Percentiles rank a stretch among this genome's conserved stretches.
Evolutionary conservation across 1,284 basidiomycete species (phyloP).

Genomic region (Fistulinella cinereoalba): DNA sequence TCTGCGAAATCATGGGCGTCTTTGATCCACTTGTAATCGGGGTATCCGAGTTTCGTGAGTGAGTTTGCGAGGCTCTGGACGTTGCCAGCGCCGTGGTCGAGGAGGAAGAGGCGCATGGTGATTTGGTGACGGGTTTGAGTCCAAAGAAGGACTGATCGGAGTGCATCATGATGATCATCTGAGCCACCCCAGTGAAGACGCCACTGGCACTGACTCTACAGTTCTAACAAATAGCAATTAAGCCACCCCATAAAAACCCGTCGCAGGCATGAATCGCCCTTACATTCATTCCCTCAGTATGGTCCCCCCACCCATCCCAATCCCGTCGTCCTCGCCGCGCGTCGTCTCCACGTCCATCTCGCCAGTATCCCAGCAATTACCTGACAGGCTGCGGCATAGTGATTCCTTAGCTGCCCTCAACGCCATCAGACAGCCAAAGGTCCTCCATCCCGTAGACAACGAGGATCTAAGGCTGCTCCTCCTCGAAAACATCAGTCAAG

Average conservation of each 20-base stretch:
- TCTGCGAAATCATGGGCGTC: constrained; percentile 75
- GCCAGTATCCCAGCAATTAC: constrained; percentile 36
- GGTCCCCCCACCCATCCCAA: constrained; percentile 39
- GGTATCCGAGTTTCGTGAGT: constrained; percentile 81
- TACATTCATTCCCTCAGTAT: constrained; percentile 19
- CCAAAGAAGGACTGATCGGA: too few species aligned
- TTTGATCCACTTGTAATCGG: constrained; percentile 85
- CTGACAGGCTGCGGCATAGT: constrained; percentile 44
- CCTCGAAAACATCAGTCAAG: constrained; percentile 93
- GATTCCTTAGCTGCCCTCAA: constrained; percentile 27
- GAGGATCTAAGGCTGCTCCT: constrained; percentile 77
- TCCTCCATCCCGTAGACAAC: constrained; percentile 76
- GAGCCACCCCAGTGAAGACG: too few species aligned
- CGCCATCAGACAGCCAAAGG: constrained; percentile 54
- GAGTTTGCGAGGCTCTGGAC: constrained; percentile 95
- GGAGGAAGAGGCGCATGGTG: constrained; percentile 74
- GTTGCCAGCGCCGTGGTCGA: constrained; percentile 96
- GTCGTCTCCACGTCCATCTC: constrained; percentile 52
- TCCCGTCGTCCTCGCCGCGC: constrained; percentile 32
- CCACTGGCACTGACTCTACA: too few species aligned
- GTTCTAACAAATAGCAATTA: not conserved
- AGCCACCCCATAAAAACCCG: constrained; percentile 15
- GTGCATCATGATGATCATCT: too few species aligned
- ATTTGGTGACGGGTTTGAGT: too few species aligned
- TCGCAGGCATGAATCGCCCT: constrained; percentile 10